Conservation (phyloP, 148 eudicot species). For the Hydrangea macrophylla region DNA sequence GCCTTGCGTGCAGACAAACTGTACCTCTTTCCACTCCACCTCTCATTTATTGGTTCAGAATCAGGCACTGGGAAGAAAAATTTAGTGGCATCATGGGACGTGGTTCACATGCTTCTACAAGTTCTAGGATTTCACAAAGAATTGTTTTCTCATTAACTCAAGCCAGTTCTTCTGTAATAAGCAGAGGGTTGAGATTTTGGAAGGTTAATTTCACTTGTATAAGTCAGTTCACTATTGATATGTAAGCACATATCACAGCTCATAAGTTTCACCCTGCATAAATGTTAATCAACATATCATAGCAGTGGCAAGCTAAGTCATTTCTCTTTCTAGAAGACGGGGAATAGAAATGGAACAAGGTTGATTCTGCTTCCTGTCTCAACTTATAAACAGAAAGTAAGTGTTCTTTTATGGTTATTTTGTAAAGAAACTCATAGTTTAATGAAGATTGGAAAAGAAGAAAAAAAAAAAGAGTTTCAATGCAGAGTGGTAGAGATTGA, state of each 20-base stretch:
- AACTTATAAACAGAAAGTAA: neutral
- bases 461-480: neutral
- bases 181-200: too few species aligned
- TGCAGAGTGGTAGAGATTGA: neutral
- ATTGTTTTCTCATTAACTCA: neutral
- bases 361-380: neutral
- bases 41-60: too few species aligned
- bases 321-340: neutral
- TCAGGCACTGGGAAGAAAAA: neutral
- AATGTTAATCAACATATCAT: too few species aligned
- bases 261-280: too few species aligned
- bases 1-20: neutral
- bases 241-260: too few species aligned
- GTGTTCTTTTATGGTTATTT: too few species aligned
- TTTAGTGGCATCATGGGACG: too few species aligned
- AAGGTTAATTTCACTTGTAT: too few species aligned
- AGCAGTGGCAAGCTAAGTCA: neutral
- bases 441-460: neutral
- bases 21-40: neutral
- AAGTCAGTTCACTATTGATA: too few species aligned
- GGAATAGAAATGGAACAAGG: neutral
- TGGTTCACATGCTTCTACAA: neutral
- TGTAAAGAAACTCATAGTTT: neutral
- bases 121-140: neutral
- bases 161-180: neutral